Evolutionary conservation across 371 early-diverging fungal genomes (phyloP).

Genomic region (Mucor sp.): DNA sequence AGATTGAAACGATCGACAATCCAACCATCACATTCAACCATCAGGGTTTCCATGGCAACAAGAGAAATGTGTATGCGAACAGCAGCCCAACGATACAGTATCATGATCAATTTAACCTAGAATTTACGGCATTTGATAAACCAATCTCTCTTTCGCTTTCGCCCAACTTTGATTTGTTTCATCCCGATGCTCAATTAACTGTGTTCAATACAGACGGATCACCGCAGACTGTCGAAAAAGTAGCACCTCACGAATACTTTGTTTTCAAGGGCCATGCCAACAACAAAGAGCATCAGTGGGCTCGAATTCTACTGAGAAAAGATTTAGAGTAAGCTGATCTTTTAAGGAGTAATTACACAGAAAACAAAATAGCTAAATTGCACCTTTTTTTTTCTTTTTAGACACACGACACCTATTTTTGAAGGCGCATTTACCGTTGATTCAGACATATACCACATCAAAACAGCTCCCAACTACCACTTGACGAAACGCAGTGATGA

Average conservation of each 20-base stretch:
- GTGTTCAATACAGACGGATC: constrained; percentile 31
- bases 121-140: constrained; percentile 20
- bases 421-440: constrained; percentile 65
- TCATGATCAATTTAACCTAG: constrained; percentile 6
- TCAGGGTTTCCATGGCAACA: not conserved
- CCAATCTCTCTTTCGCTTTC: constrained; percentile 65
- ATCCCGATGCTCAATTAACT: constrained; percentile 61
- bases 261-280: constrained; percentile 62
- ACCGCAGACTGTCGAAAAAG: constrained; percentile 4
- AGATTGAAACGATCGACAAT: constrained; percentile 6
- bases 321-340: constrained; percentile 36
- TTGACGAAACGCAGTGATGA: constrained; percentile 61
- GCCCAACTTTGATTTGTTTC: constrained; percentile 74
- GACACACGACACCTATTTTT: constrained; percentile 40
- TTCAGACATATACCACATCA: constrained; percentile 68
- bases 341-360: constrained; percentile 1
- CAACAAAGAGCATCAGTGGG: constrained; percentile 56
- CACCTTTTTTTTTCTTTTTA: no score
- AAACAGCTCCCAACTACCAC: constrained; percentile 58
- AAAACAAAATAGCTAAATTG: not conserved
- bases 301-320: constrained; percentile 60
- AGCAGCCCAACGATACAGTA: not conserved
- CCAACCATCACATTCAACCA: not conserved
- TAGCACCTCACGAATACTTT: constrained; percentile 46
- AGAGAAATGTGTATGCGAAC: not conserved